phyloP scores from a whole-genome alignment of 805 yeast species.

The Candida odintsovae region DNA sequence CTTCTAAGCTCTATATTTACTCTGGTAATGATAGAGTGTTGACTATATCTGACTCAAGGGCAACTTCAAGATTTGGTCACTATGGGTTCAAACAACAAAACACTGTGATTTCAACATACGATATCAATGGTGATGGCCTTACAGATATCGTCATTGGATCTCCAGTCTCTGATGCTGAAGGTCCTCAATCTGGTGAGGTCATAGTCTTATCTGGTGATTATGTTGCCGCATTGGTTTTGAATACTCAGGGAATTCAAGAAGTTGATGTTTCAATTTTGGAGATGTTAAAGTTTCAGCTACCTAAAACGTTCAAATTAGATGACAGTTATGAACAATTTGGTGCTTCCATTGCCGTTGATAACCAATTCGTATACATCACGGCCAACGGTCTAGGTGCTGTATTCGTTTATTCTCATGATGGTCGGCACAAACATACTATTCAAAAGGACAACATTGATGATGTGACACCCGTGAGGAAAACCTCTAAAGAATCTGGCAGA shows the following conservation, averaged over 20 bases:
- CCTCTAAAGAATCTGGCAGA: constrained; percentile 10
- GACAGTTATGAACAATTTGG: constrained; percentile 40
- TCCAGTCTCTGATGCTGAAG: constrained; percentile 31
- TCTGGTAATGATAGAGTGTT: constrained; percentile 19
- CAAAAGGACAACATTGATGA: constrained; percentile 20
- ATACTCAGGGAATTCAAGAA: not conserved
- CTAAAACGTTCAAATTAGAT: constrained; percentile 9
- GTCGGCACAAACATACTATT: constrained; percentile 11
- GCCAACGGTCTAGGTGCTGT: constrained; percentile 34
- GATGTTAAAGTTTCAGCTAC: constrained; percentile 9
- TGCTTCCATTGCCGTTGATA: constrained; percentile 24
- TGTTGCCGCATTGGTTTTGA: constrained; percentile 11
- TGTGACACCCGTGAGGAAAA: constrained; percentile 5
- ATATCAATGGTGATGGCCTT: constrained; percentile 32
- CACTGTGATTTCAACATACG: constrained; percentile 25
- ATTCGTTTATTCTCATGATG: constrained; percentile 23
- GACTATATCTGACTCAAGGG: constrained; percentile 21
- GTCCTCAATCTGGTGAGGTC: constrained; percentile 32
- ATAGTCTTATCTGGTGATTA: constrained; percentile 26
- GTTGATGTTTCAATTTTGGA: constrained; percentile 9
- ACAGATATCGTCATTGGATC: constrained; percentile 42
- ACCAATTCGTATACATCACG: constrained; percentile 28
- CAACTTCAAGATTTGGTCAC: constrained; percentile 29
- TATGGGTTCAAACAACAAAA: constrained; percentile 42
- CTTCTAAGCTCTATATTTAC: constrained; percentile 36